A percentile compares a stretch with the other conserved stretches of the same genome.
phyloP scores from a whole-genome alignment of 306 rosid genomes.

The Carpinus fangiana region DNA sequence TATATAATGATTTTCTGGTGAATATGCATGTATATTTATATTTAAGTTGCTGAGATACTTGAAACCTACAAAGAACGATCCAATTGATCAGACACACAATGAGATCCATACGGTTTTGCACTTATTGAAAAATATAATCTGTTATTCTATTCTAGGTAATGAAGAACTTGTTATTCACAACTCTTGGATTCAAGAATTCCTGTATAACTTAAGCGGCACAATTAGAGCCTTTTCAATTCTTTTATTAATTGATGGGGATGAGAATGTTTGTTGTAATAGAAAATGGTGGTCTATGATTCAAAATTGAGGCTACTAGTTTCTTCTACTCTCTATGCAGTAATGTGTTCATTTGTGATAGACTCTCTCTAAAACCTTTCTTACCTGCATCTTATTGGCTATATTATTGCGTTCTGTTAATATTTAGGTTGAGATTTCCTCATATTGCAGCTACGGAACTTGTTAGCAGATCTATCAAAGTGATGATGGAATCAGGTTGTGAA shows the following conservation, averaged over 20 bases:
- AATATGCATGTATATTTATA: background rate
- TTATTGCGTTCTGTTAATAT: background rate
- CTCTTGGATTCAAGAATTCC: too few relatives aligned
- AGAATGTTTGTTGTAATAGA: background rate
- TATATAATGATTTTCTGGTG: background rate
- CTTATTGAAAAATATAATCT: too few relatives aligned
- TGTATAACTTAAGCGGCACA: too few relatives aligned
- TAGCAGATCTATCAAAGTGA: slow-evolving; percentile 77
- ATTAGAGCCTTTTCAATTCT: too few relatives aligned
- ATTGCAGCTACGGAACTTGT: slow-evolving; percentile 87
- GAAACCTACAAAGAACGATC: too few relatives aligned
- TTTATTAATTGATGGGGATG: background rate
- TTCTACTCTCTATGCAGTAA: background rate
- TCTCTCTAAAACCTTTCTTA: background rate
- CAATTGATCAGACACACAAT: too few relatives aligned
- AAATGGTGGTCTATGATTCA: background rate
- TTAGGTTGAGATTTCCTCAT: slow-evolving; percentile 9
- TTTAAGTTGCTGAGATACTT: background rate
- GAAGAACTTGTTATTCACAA: too few relatives aligned
- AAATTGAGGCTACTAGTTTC: background rate
- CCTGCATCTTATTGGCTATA: background rate
- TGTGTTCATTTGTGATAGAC: background rate
- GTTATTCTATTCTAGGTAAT: too few relatives aligned
- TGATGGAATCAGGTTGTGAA: slow-evolving; percentile 97
- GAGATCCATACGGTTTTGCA: too few relatives aligned